Evolutionary conservation across 768 basidiomycete species (phyloP).

Genomic region (Dacryopinax primogenitus): DNA sequence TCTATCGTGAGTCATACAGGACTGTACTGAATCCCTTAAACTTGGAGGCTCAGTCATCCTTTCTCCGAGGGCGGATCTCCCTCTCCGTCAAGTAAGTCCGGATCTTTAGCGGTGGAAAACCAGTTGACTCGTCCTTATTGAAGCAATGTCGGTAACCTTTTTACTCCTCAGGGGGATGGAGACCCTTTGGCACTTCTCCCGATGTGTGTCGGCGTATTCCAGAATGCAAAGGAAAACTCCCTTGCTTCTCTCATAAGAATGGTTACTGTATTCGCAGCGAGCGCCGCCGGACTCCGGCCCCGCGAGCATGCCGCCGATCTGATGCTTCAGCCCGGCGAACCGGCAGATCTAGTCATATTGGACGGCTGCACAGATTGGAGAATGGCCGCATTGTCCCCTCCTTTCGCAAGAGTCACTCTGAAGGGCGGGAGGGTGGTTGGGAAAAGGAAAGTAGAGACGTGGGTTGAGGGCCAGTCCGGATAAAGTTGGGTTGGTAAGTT

Average conservation of each 20-base stretch:
- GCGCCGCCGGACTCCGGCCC: neutral
- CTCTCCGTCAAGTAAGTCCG: neutral
- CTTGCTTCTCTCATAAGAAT: neutral
- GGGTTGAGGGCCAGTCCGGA: neutral
- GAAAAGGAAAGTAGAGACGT: neutral
- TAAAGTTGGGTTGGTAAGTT: too few relatives aligned
- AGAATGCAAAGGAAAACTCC: conserved; percentile 33
- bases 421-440: neutral
- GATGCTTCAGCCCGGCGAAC: neutral
- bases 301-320: neutral
- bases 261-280: neutral
- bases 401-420: neutral
- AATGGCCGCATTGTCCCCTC: neutral
- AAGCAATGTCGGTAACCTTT: conserved; percentile 55
- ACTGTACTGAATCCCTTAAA: neutral
- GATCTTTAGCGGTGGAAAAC: neutral
- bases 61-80: neutral
- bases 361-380: conserved; percentile 2
- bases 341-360: neutral
- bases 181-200: conserved; percentile 50
- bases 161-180: conserved; percentile 52
- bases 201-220: conserved; percentile 47
- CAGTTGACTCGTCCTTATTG: neutral
- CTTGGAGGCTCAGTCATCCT: neutral
- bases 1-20: neutral